These are phyloP conservation scores for Xylaria sp. DNA, from an alignment of 2,329 filamentous ascomycete species.

Conservation along the genomic window DNA sequence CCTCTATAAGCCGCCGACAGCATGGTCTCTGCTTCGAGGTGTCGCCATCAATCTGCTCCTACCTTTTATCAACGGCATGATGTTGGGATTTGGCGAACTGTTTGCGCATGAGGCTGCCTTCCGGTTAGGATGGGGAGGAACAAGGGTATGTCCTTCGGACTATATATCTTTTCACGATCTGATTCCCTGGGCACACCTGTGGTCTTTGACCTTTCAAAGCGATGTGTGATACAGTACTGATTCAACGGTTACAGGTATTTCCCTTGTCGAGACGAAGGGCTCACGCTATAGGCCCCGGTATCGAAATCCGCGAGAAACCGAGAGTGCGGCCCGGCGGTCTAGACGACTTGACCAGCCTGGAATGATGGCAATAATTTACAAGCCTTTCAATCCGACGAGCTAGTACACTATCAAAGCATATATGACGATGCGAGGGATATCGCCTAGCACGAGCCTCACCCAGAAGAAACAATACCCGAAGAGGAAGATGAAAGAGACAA, in stretches of 20 bases:
- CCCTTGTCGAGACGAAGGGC: conserved; percentile 69
- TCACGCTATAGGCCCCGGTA: conserved; percentile 80
- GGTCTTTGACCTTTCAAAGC: not conserved
- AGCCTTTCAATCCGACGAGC: not conserved
- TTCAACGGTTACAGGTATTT: conserved; percentile 61
- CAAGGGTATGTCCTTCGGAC: conserved; percentile 74
- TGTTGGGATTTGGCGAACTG: conserved; percentile 96
- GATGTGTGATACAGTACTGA: conserved; percentile 14
- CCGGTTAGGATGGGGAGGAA: conserved; percentile 90
- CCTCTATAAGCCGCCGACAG: conserved; percentile 87
- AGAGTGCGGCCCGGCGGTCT: conserved; percentile 66
- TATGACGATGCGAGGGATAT: not conserved
- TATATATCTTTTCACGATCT: not conserved
- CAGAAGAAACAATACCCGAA: not conserved
- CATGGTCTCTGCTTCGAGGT: conserved; percentile 86
- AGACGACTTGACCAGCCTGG: conserved; percentile 74
- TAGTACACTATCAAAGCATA: conserved; percentile 6
- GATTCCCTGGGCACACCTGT: not conserved
- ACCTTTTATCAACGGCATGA: conserved; percentile 96
- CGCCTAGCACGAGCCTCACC: not conserved
- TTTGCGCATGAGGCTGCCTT: conserved; percentile 97
- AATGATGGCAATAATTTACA: conserved; percentile 57
- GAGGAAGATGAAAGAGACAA: not conserved
- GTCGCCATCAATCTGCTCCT: conserved; percentile 95
- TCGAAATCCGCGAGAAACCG: conserved; percentile 78